These are phyloP conservation scores for Glycyrrhiza uralensis DNA, from an alignment of 306 rosid species.

Conservation along the genomic window DNA sequence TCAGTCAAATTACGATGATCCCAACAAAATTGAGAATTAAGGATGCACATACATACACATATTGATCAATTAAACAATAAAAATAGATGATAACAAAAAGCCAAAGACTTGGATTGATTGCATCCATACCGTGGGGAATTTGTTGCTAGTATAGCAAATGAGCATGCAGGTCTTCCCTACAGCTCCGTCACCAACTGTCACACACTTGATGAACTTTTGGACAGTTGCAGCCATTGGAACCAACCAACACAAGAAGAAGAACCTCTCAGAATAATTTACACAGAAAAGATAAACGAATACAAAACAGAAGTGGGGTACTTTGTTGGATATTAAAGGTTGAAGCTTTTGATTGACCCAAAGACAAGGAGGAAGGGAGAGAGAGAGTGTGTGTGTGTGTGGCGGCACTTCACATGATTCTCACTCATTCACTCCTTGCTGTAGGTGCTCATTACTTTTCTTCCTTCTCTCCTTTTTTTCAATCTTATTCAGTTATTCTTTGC, in stretches of 20 bases:
- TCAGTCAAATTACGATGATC: not conserved
- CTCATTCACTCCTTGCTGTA: slow-evolving; percentile 37
- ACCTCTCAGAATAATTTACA: slow-evolving; percentile 3
- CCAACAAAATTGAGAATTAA: slow-evolving; percentile 38
- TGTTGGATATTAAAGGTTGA: slow-evolving; percentile 37
- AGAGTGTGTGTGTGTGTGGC: slow-evolving; percentile 26
- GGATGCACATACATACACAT: slow-evolving; percentile 8
- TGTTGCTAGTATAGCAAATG: slow-evolving; percentile 87
- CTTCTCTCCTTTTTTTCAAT: not conserved
- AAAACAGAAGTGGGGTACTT: slow-evolving; percentile 18
- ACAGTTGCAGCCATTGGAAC: slow-evolving; percentile 77
- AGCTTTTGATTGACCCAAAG: slow-evolving; percentile 47
- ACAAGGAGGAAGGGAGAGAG: slow-evolving; percentile 26
- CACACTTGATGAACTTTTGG: slow-evolving; percentile 89
- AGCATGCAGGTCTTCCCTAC: slow-evolving; percentile 99
- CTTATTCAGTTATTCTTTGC: not conserved
- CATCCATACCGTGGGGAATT: slow-evolving; percentile 71
- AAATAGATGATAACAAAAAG: not conserved
- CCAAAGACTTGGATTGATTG: slow-evolving; percentile 29
- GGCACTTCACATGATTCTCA: slow-evolving; percentile 80
- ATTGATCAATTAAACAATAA: not conserved
- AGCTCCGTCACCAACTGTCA: slow-evolving; percentile 91
- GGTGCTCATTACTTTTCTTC: not conserved
- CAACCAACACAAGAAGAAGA: not conserved
- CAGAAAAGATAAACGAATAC: not conserved